phyloP scores from a whole-genome alignment of 1,139 yeast genomes.

The Geotrichum candidum region DNA sequence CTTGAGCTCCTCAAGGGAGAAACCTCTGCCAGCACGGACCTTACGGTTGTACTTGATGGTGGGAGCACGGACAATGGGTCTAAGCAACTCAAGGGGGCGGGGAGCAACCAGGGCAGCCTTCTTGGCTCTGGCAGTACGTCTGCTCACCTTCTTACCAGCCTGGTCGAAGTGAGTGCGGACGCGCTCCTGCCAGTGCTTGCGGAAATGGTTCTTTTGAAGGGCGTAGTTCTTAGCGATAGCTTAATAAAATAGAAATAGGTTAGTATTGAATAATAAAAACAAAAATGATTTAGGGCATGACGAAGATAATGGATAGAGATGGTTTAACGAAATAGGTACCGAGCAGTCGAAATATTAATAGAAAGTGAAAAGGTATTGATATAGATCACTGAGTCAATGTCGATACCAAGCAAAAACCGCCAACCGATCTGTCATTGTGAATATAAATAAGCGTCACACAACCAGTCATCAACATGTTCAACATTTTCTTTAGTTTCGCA shows the following conservation, averaged over 20 bases:
- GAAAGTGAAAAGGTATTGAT: too few species aligned
- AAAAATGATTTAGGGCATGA: neutral
- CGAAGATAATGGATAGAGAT: neutral
- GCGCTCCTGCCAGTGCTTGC: slow-evolving; percentile 99
- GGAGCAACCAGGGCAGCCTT: slow-evolving; percentile 97
- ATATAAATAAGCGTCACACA: neutral
- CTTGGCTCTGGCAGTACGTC: slow-evolving; percentile 90
- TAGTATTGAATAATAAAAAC: neutral
- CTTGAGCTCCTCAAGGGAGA: slow-evolving; percentile 96
- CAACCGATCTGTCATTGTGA: too few species aligned
- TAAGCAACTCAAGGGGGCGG: slow-evolving; percentile 90
- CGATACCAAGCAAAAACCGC: too few species aligned
- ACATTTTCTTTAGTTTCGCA: neutral
- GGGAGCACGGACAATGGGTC: slow-evolving; percentile 99
- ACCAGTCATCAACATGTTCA: too few species aligned
- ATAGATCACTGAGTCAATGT: too few species aligned
- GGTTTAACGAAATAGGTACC: neutral
- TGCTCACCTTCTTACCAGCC: slow-evolving; percentile 97
- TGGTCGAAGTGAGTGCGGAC: slow-evolving; percentile 99
- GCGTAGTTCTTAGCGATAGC: slow-evolving; percentile 93
- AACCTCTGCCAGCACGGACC: slow-evolving; percentile 99
- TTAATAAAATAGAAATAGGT: slow-evolving; percentile 31
- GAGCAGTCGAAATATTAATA: neutral
- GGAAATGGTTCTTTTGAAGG: slow-evolving; percentile 66
- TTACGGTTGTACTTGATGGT: slow-evolving; percentile 98